Evolutionary conservation across 768 basidiomycete species (phyloP), one percentile per base, ranked within the genome.

Genomic region (Mycena belliarum): DNA sequence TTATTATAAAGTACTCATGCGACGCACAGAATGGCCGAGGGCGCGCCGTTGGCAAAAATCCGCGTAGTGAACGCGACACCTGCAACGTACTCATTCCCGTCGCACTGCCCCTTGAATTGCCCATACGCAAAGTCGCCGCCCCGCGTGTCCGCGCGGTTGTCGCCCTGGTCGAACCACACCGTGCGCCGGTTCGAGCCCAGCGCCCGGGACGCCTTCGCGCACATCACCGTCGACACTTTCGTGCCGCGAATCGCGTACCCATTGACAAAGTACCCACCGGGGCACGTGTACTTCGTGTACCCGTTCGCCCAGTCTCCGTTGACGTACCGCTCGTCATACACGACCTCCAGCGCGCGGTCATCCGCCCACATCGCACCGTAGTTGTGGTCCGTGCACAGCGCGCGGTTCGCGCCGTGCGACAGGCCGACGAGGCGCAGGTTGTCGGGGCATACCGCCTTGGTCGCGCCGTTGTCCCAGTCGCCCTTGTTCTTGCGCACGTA

Each of bases 161-260:
- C 63, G 26, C 44, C 38, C 45, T 60, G 51, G 46, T 64, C 48
- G 21, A 64, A 64, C 63, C 63, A 64, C 29, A 64, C 63, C 26
- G 63, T 64, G 40, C 57, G 57, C 24, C 61, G 45, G 7, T 10
- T 56, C 33, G 59, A 57, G 7, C 59, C 56, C 6, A 64, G 53
- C 3, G 55, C 18, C 28, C 16, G 15, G 16, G 48, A 16, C 18
- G 63, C 59, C 2, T 55, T 16, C 7, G 47, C 50, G 18, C 63
- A 64, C 37, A 64, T 32, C 5, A 64, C 46, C 3, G 59, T 57
- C 8, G 63, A 64, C 7, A 57, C 25, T 25, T 57, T 60, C 6
- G 24, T 26, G n/a, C 63, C 59, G n/a, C 63, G 63, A 23, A 64
- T 51, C 14, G 63, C 55, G 16, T 25, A 64, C 20, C 63, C 63